These are phyloP conservation scores for Ustilago curta DNA, from an alignment of 1,284 basidiomycete species.

Conservation along the genomic window DNA sequence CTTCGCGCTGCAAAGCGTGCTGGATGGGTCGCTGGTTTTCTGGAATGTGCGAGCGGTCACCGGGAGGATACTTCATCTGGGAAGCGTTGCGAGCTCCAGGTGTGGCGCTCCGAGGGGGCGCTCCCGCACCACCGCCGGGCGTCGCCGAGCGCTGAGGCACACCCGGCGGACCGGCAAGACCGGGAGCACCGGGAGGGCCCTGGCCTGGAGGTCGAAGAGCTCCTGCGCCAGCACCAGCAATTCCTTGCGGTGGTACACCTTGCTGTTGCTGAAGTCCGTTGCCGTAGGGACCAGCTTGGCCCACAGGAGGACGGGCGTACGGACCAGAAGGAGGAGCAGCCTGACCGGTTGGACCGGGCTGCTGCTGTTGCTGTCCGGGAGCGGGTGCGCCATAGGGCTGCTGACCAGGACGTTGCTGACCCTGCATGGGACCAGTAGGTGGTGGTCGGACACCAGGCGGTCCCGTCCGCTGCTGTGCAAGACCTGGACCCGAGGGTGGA, in stretches of 20 bases:
- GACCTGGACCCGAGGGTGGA: constrained; percentile 38
- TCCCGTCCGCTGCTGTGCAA: constrained; percentile 40
- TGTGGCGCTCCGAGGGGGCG: constrained; percentile 57
- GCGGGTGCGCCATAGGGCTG: constrained; percentile 26
- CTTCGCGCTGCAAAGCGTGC: constrained; percentile 67
- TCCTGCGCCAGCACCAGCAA: constrained; percentile 24
- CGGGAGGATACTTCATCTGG: constrained; percentile 85
- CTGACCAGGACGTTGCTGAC: constrained; percentile 36
- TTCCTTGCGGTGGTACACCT: constrained; percentile 18
- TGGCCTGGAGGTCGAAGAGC: constrained; percentile 47
- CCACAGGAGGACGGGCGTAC: constrained; percentile 46
- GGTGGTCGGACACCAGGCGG: constrained; percentile 44
- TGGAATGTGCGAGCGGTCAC: constrained; percentile 91
- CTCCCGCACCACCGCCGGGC: constrained; percentile 67
- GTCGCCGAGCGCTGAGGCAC: constrained; percentile 70
- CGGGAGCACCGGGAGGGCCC: constrained; percentile 30
- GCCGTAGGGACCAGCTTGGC: constrained; percentile 27
- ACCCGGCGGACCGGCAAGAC: constrained; percentile 55
- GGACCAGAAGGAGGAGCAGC: constrained; percentile 39
- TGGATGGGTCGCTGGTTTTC: constrained; percentile 78
- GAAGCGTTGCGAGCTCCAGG: constrained; percentile 55
- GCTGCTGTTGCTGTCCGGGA: constrained; percentile 29
- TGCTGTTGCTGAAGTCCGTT: constrained; percentile 40
- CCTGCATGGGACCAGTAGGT: constrained; percentile 26
- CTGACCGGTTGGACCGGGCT: constrained; percentile 44